A percentile compares a stretch with the other conserved stretches of the same genome.
phyloP scores from a whole-genome alignment of 169 alveolate genomes.

The Neospora caninum region DNA sequence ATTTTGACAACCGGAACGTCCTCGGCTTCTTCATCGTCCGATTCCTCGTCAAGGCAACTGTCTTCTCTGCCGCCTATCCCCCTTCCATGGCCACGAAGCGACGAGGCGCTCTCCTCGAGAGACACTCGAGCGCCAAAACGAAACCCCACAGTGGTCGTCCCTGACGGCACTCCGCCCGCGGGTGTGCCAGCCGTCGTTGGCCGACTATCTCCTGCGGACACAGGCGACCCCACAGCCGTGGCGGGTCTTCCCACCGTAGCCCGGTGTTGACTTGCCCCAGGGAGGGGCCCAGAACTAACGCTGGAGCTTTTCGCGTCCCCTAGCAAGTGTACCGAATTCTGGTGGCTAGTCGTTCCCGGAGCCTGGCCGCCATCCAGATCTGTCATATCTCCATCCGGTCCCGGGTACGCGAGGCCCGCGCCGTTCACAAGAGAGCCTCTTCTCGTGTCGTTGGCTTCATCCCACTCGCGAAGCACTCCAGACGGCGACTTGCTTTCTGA shows the following conservation, averaged over 20 bases:
- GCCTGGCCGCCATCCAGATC: background rate
- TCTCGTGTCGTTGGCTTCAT: background rate
- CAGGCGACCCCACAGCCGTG: background rate
- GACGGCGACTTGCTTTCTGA: background rate
- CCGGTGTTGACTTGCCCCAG: background rate
- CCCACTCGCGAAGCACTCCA: background rate
- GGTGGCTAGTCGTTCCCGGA: background rate
- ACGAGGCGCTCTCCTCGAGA: background rate
- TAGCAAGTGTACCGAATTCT: background rate
- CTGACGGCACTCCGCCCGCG: background rate
- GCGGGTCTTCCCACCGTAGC: background rate
- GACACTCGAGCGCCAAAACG: background rate
- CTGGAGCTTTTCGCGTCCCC: background rate
- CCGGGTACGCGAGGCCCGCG: background rate
- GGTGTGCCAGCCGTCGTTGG: constrained; percentile 9
- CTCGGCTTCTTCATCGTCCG: background rate
- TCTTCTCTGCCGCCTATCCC: background rate
- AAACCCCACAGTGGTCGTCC: background rate
- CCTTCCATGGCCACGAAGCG: background rate
- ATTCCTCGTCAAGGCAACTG: background rate
- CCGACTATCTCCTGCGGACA: background rate
- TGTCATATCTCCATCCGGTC: background rate
- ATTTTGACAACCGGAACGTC: background rate
- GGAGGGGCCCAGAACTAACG: background rate
- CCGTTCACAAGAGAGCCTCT: background rate